Percentiles rank a stretch among this genome's conserved stretches.
These are phyloP conservation scores for Agrocybe chaxingu DNA, from an alignment of 768 basidiomycete genomes.

Conservation along the genomic window DNA sequence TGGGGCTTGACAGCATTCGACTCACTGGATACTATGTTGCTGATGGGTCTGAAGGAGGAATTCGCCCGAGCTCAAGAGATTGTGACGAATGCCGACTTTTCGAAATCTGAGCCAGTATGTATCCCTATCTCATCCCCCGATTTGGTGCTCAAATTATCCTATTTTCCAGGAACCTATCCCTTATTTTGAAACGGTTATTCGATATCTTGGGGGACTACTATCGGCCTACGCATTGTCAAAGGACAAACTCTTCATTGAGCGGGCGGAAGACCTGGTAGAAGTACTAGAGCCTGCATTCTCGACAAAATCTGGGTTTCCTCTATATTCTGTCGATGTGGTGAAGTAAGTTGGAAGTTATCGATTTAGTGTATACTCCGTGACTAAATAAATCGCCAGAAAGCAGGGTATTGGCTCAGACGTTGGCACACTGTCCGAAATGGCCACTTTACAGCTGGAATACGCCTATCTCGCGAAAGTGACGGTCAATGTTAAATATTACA, in stretches of 20 bases:
- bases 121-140: not conserved
- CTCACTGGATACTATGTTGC: slow-evolving; percentile 79
- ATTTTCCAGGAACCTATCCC: not conserved
- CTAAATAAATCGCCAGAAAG: slow-evolving; percentile 2
- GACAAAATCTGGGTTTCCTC: slow-evolving; percentile 67
- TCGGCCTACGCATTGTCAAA: slow-evolving; percentile 77
- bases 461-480: slow-evolving; percentile 79
- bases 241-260: slow-evolving; percentile 52
- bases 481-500: slow-evolving; percentile 59
- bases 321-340: slow-evolving; percentile 63
- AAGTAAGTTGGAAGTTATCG: slow-evolving; percentile 23
- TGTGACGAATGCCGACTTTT: slow-evolving; percentile 48
- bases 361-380: too few relatives aligned
- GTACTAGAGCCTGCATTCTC: slow-evolving; percentile 71
- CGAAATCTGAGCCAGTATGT: slow-evolving; percentile 35
- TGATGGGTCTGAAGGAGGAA: slow-evolving; percentile 75
- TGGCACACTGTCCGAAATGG: slow-evolving; percentile 71
- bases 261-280: slow-evolving; percentile 80
- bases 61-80: slow-evolving; percentile 61
- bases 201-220: slow-evolving; percentile 85
- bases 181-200: slow-evolving; percentile 73
- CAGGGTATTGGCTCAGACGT: slow-evolving; percentile 26
- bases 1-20: slow-evolving; percentile 81
- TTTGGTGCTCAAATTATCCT: not conserved
- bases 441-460: slow-evolving; percentile 80